These are phyloP conservation scores for Candida ortonii DNA, from an alignment of 805 yeast genomes.

Conservation along the genomic window DNA sequence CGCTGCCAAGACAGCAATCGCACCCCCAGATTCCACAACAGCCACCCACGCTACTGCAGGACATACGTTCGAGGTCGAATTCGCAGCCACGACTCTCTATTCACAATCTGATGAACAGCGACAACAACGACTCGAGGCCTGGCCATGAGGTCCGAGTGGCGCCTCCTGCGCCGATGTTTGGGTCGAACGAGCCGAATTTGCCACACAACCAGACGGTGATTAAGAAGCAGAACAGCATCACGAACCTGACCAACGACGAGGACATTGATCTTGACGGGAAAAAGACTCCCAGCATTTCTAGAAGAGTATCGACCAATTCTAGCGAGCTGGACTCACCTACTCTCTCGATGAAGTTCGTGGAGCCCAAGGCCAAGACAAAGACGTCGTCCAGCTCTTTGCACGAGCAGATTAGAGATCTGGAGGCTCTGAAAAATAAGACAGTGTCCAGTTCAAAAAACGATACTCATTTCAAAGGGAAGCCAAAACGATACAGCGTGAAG, in stretches of 20 bases:
- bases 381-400: constrained; percentile 16
- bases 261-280: constrained; percentile 44
- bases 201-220: constrained; percentile 8
- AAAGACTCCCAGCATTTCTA: constrained; percentile 33
- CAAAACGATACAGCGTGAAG: constrained; percentile 57
- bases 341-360: constrained; percentile 5
- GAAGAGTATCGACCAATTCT: constrained; percentile 11
- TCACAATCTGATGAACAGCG: constrained; percentile 31
- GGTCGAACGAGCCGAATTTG: neutral
- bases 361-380: constrained; percentile 11
- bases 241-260: constrained; percentile 42
- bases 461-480: constrained; percentile 48
- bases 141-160: constrained; percentile 2
- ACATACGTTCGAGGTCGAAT: constrained; percentile 15
- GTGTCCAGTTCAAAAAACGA: no score
- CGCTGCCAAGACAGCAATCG: constrained; percentile 1
- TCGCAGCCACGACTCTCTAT: constrained; percentile 31
- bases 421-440: constrained; percentile 31
- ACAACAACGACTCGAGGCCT: constrained; percentile 10
- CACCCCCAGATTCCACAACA: constrained; percentile 4
- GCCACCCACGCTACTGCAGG: constrained; percentile 2
- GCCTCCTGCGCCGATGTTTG: neutral
- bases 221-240: constrained; percentile 29
- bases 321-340: constrained; percentile 14
- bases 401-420: constrained; percentile 26